Percentiles rank a stretch among this genome's conserved stretches.
Conservation (phyloP, 2,329 filamentous ascomycete species). For the Xylaria hypoxylon region DNA sequence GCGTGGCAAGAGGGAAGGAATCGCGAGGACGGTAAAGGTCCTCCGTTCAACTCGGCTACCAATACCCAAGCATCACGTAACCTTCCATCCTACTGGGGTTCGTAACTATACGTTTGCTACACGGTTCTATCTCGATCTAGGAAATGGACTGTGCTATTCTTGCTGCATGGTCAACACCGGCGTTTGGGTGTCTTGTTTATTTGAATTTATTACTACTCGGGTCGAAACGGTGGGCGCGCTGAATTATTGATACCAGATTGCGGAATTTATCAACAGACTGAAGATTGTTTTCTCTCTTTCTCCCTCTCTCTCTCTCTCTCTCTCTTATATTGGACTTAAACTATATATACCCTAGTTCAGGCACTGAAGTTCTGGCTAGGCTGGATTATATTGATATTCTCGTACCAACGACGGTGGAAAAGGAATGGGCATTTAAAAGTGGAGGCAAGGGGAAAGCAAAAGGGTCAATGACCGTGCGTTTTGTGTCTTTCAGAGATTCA, state of each 20-base stretch:
- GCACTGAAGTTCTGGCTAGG: not conserved
- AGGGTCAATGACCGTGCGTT: not conserved
- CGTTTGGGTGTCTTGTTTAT: slow-evolving; percentile 26
- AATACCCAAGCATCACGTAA: not conserved
- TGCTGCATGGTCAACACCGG: slow-evolving; percentile 19
- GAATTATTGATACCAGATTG: slow-evolving; percentile 35
- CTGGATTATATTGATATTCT: slow-evolving; percentile 8
- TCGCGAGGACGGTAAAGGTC: slow-evolving; percentile 2
- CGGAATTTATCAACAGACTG: slow-evolving; percentile 28
- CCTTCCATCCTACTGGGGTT: slow-evolving; percentile 13
- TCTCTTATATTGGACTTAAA: not conserved
- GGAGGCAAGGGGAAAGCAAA: not conserved
- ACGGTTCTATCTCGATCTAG: slow-evolving; percentile 15
- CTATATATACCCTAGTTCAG: slow-evolving; percentile 8
- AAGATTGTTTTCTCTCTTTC: slow-evolving; percentile 23
- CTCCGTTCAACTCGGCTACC: slow-evolving; percentile 1
- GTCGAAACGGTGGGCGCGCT: slow-evolving; percentile 19
- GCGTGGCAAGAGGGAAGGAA: not conserved
- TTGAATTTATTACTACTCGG: slow-evolving; percentile 12
- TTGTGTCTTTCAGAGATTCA: slow-evolving; percentile 1
- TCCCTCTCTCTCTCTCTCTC: not conserved
- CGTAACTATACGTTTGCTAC: slow-evolving; percentile 27
- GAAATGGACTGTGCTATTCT: slow-evolving; percentile 8
- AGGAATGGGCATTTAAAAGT: not conserved
- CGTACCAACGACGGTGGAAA: slow-evolving; percentile 4